Conservation (phyloP, 805 yeast genomes). For the Dipodascus albidus region DNA sequence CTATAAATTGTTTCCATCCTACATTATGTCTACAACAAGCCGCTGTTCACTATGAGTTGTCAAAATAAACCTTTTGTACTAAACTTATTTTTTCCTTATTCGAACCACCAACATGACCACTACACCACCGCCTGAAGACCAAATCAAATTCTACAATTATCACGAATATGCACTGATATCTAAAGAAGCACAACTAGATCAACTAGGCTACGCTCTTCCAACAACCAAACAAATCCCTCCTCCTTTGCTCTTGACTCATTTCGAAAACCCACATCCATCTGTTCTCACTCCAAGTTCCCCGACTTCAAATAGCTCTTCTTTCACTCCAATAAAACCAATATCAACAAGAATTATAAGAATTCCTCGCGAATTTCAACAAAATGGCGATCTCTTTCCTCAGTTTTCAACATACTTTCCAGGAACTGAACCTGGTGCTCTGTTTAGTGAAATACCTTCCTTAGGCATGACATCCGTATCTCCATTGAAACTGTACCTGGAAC, state of each 20-base stretch:
- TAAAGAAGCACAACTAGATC: background rate
- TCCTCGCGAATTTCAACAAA: conserved; percentile 11
- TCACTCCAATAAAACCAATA: background rate
- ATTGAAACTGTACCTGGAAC: conserved; percentile 27
- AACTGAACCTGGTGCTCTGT: conserved; percentile 15
- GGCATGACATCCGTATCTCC: conserved; percentile 18
- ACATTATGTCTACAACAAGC: too few species aligned
- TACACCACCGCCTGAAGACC: background rate
- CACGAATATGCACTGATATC: conserved; percentile 11
- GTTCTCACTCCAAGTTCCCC: conserved; percentile 11
- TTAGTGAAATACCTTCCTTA: conserved; percentile 1
- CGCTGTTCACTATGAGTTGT: too few species aligned
- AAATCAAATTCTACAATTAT: conserved; percentile 13
- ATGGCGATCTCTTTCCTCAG: conserved; percentile 8
- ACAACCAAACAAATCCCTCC: background rate
- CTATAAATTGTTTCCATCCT: too few species aligned
- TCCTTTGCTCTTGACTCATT: conserved; percentile 8
- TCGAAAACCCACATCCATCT: conserved; percentile 22
- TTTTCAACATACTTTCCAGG: conserved; percentile 17
- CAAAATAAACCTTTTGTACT: too few species aligned
- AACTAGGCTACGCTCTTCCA: background rate
- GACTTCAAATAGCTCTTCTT: conserved; percentile 1
- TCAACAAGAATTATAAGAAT: conserved; percentile 11
- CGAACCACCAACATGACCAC: background rate
- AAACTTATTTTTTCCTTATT: background rate